Base-by-base conservation (phyloP, 176 grass and related monocot species). In the Puya raimondii region DNA sequence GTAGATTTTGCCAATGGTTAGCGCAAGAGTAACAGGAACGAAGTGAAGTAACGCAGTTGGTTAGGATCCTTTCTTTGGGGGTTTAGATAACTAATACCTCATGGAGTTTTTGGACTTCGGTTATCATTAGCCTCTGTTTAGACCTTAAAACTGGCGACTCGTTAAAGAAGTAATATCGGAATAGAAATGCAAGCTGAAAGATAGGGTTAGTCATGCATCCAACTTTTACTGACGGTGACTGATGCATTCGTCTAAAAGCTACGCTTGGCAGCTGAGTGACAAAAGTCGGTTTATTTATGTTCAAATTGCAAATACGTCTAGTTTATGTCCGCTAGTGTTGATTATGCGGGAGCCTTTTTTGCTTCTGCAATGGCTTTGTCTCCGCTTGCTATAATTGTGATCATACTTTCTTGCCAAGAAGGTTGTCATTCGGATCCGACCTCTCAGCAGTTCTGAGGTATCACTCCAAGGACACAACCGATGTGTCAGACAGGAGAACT, bases 391-490 rank as follows among this genome's bases (percentile, higher is more conserved):
- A 3, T 49, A 66, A 65, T 51, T 72, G 8, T 12, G 23, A 26
- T 73, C 16, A 64, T 52, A 53, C 3, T 70, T 10, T 71, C n/a
- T 1, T 10, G 57, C 15, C 23, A 23, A 65, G 52, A 74, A 86
- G 94, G 94, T 90, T 56, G 82, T 90, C 56, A 93, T 99, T 68
- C 85, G 94, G 48, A 80, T 93, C 23, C 82, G 94, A 26, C 94
- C 94, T 12, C 80, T 99, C 70, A 99, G 80, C 74, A 50, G 69
- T 50, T 64, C 83, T 67, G 94, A 99, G 81, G 78, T 99, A 72
- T 93, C 89, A 66, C 10, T 85, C 23, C 89, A 99, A 80, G 94
- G 94, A 42, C 70, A 78, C 10, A 99, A 70, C 61, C 76, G 52
- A 22, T 93, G 94, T 51, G 73, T 93, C 10, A 90, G 82, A 73